A percentile compares a stretch with the other conserved stretches of the same genome.
phyloP scores from a whole-genome alignment of 805 yeast genomes.

The Cyberlindnera bimundalis region DNA sequence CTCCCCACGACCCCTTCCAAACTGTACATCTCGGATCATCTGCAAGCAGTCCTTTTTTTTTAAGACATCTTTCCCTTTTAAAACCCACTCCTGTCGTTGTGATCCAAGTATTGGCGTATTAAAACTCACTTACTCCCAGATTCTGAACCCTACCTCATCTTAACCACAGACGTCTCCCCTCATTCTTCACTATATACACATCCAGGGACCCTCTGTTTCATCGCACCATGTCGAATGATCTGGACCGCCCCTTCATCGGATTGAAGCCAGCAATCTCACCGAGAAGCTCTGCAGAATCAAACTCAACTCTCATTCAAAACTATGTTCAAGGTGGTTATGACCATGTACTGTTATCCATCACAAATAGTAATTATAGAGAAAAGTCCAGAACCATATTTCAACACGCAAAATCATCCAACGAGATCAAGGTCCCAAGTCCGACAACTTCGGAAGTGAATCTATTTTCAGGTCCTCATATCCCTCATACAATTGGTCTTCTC shows the following conservation, averaged over 20 bases:
- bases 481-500: slow-evolving; percentile 49
- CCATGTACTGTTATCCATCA: slow-evolving; percentile 49
- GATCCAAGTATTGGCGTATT: too few species aligned
- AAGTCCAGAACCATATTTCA: slow-evolving; percentile 38
- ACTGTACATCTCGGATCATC: too few species aligned
- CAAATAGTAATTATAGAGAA: slow-evolving; percentile 48
- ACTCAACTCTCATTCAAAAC: slow-evolving; percentile 26
- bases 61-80: too few species aligned
- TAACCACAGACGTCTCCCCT: neutral
- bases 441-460: slow-evolving; percentile 39
- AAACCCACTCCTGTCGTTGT: too few species aligned
- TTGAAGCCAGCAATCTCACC: slow-evolving; percentile 42
- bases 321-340: slow-evolving; percentile 44
- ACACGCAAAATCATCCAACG: slow-evolving; percentile 24
- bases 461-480: slow-evolving; percentile 39
- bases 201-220: neutral
- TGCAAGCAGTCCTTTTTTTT: too few species aligned
- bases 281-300: slow-evolving; percentile 30
- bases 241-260: slow-evolving; percentile 35
- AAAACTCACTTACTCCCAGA: too few species aligned
- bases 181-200: neutral
- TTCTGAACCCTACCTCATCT: too few species aligned
- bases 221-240: slow-evolving; percentile 9
- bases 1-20: too few species aligned
- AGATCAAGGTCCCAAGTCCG: slow-evolving; percentile 39